Percentiles rank a stretch among this genome's conserved stretches.
phyloP scores from a whole-genome alignment of 2,329 filamentous ascomycete genomes.

The Aspergillus niger region DNA sequence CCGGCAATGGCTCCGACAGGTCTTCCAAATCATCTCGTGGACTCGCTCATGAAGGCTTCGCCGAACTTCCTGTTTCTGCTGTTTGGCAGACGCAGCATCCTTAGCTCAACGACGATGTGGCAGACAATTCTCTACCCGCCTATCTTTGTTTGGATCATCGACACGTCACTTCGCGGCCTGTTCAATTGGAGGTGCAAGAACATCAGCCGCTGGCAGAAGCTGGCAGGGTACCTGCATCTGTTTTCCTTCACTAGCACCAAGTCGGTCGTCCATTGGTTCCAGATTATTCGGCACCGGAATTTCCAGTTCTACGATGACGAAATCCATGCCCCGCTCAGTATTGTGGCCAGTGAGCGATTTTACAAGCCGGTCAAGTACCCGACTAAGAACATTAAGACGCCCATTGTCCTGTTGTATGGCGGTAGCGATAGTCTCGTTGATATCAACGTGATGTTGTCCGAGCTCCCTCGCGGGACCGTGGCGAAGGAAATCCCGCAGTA shows the following conservation, averaged over 20 bases:
- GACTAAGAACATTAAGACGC: conserved; percentile 94
- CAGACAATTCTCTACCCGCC: conserved; percentile 93
- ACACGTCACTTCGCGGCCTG: conserved; percentile 75
- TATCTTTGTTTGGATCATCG: conserved; percentile 85
- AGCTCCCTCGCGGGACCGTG: conserved; percentile 80
- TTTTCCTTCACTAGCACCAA: conserved; percentile 98
- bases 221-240: conserved; percentile 91
- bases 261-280: conserved; percentile 98
- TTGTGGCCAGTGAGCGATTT: conserved; percentile 74
- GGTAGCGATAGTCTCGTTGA: conserved; percentile 93
- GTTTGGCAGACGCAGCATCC: conserved; percentile 87
- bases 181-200: conserved; percentile 89
- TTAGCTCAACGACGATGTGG: conserved; percentile 95
- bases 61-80: conserved; percentile 89
- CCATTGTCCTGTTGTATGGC: conserved; percentile 89
- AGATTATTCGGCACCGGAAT: conserved; percentile 92
- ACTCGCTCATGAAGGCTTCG: conserved; percentile 89
- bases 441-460: conserved; percentile 87
- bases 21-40: conserved; percentile 84
- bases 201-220: conserved; percentile 82
- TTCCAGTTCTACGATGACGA: conserved; percentile 99
- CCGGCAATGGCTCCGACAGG: conserved; percentile 96
- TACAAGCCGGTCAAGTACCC: conserved; percentile 97
- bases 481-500: conserved; percentile 88
- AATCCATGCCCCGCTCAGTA: conserved; percentile 72